Conservation (phyloP, 768 basidiomycete genomes). For the Pilatotrama ljubarskyi region DNA sequence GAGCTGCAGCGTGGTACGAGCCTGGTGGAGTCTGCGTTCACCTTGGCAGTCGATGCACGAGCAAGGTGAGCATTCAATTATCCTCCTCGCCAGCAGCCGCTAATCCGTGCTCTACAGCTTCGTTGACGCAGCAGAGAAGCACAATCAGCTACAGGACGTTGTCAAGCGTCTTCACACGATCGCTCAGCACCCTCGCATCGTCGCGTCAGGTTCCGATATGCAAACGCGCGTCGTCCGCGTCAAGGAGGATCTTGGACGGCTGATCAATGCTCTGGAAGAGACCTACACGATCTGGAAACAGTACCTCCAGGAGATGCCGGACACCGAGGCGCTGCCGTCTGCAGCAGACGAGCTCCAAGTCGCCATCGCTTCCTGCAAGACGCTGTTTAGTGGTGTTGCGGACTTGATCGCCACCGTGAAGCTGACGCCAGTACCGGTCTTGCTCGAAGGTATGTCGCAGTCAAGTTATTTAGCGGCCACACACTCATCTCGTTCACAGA, state of each 20-base stretch:
- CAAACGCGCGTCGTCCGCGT: slow-evolving; percentile 22
- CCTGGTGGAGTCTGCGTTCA: slow-evolving; percentile 78
- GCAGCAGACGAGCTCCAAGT: slow-evolving; percentile 4
- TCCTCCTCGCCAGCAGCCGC: slow-evolving; percentile 32
- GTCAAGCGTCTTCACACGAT: slow-evolving; percentile 16
- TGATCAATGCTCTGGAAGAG: slow-evolving; percentile 34
- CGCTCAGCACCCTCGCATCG: slow-evolving; percentile 21
- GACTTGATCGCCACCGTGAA: slow-evolving; percentile 27
- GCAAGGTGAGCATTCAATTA: slow-evolving; percentile 51
- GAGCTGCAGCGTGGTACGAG: slow-evolving; percentile 81
- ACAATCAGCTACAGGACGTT: slow-evolving; percentile 7
- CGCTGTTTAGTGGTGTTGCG: slow-evolving; percentile 27
- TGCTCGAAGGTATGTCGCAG: slow-evolving; percentile 38
- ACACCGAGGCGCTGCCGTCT: slow-evolving; percentile 33
- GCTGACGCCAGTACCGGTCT: slow-evolving; percentile 32
- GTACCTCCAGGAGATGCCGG: slow-evolving; percentile 29
- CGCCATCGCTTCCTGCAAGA: slow-evolving; percentile 23
- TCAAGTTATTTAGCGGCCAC: neutral
- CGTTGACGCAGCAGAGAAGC: neutral
- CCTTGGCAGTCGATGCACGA: slow-evolving; percentile 61
- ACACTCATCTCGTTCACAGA: neutral
- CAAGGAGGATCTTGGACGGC: slow-evolving; percentile 29
- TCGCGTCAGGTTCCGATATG: slow-evolving; percentile 26
- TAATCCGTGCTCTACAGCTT: slow-evolving; percentile 16
- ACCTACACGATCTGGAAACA: slow-evolving; percentile 26